Evolutionary conservation across 116 monocot species (phyloP), one percentile per base, ranked within the genome.

Genomic region (Phalaenopsis hybrid): DNA sequence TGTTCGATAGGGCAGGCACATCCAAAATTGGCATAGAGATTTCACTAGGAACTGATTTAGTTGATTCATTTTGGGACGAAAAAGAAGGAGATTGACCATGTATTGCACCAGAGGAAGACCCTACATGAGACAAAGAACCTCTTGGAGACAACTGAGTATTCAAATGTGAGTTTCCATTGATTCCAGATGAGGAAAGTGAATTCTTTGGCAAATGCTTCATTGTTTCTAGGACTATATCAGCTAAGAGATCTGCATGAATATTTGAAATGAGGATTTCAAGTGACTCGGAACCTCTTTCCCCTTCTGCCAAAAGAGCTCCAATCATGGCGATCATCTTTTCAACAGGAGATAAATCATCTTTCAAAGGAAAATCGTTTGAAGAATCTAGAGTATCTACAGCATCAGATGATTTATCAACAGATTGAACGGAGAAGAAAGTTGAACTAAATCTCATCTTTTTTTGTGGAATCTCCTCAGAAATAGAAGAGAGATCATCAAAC

Each of bases 241-340:
- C 95, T 85, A 99, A 81, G 61, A 99, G 88, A 58, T 99, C 95
- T 49, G 99, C 82, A 74, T 95, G 90, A 57, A 95, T 94, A 76
- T 92, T 89, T 79, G 92, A 92, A 81, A 99, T 84, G 55, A 99
- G 87, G 80, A 99, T 83, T 9, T 92, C 92, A 67, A 99, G 89
- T 13, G 95, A 91, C 28, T 86, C 84, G 74, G 82, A 87, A 80
- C 96, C 99, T 94, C 91, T 94, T 84, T 95, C 92, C 55, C 99
- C 94, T 87, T 94, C 92, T 74, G 94, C 99, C 23, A 95, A 77
- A 57, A 99, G 84, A 81, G 96, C 95, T 79, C 89, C 95, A 86
- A 95, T 95, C 81, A 95, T 89, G 46, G 85, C 87, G 82, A 94
- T 95, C 99, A 99, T 94, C 84, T 99, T 89, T 78, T 88, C 92